Evolutionary conservation across 1,284 basidiomycete species (phyloP).

Genomic region (Sporisorium exsertum): DNA sequence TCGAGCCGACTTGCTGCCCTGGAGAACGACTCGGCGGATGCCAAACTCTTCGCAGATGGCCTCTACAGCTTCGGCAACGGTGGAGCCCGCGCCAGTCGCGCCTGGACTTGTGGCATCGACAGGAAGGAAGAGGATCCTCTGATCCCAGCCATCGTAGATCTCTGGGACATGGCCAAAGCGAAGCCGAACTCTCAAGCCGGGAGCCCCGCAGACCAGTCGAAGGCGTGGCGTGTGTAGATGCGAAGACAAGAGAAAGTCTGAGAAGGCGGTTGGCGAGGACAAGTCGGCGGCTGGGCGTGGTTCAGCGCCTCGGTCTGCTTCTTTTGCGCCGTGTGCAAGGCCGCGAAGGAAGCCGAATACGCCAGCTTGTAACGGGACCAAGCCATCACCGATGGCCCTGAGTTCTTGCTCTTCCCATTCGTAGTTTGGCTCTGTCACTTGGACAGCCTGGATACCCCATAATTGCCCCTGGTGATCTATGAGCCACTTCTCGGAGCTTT

Average conservation of each 20-base stretch:
- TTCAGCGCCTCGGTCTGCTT: slow-evolving; percentile 83
- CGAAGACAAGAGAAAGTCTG: slow-evolving; percentile 78
- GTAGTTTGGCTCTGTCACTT: slow-evolving; percentile 44
- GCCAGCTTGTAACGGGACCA: slow-evolving; percentile 34
- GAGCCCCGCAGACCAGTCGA: slow-evolving; percentile 76
- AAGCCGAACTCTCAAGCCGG: slow-evolving; percentile 75
- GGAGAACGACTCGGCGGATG: slow-evolving; percentile 73
- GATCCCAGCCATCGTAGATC: slow-evolving; percentile 75
- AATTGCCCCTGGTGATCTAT: slow-evolving; percentile 48
- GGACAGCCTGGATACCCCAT: slow-evolving; percentile 54
- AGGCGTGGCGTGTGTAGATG: slow-evolving; percentile 78
- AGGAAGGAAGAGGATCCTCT: slow-evolving; percentile 48
- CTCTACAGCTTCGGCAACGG: slow-evolving; percentile 70
- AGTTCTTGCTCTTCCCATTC: slow-evolving; percentile 55
- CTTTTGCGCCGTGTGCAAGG: slow-evolving; percentile 75
- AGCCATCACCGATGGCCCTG: slow-evolving; percentile 41
- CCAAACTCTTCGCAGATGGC: slow-evolving; percentile 77
- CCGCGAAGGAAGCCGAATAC: slow-evolving; percentile 73
- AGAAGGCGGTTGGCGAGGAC: slow-evolving; percentile 65
- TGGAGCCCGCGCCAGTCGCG: slow-evolving; percentile 35
- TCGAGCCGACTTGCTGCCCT: slow-evolving; percentile 68
- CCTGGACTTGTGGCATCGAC: slow-evolving; percentile 30
- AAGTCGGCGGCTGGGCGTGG: slow-evolving; percentile 80
- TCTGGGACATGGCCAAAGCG: slow-evolving; percentile 80
- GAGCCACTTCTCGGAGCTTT: slow-evolving; percentile 51